Conservation (phyloP, 305 asterid genomes). For the Vinca major region DNA sequence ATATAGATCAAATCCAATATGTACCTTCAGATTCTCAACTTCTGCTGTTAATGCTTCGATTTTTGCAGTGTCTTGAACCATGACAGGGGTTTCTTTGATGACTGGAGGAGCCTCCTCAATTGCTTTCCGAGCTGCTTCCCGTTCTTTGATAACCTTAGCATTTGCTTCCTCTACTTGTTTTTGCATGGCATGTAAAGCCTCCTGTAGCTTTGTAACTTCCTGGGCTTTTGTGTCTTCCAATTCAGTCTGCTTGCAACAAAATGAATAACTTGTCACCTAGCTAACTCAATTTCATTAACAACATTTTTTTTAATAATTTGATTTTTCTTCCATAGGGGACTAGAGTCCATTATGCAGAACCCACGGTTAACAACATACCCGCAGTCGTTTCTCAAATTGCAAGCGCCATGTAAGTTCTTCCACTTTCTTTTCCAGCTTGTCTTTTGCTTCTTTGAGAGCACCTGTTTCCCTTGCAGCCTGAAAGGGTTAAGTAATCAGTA, state of each 20-base stretch:
- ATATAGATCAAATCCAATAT: slow-evolving; percentile 13
- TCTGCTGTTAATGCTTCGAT: slow-evolving; percentile 74
- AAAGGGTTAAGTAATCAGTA: slow-evolving; percentile 3
- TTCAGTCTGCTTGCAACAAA: slow-evolving; percentile 53
- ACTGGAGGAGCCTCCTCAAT: slow-evolving; percentile 97
- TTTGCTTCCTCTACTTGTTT: slow-evolving; percentile 86
- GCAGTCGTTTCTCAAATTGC: slow-evolving; percentile 88
- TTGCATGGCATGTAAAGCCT: slow-evolving; percentile 64
- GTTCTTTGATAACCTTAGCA: slow-evolving; percentile 66
- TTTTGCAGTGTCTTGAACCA: slow-evolving; percentile 82
- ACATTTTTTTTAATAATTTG: neutral
- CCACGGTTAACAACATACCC: slow-evolving; percentile 39
- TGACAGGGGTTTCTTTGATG: slow-evolving; percentile 89
- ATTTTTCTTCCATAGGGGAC: neutral
- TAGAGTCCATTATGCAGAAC: slow-evolving; percentile 5
- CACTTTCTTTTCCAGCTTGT: slow-evolving; percentile 97
- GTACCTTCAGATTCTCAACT: slow-evolving; percentile 74
- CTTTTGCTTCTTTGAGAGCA: slow-evolving; percentile 97
- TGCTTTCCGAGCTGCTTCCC: slow-evolving; percentile 84
- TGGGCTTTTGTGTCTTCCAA: slow-evolving; percentile 89
- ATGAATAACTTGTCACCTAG: slow-evolving; percentile 16
- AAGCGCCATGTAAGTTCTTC: slow-evolving; percentile 99
- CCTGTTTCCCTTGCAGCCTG: slow-evolving; percentile 98
- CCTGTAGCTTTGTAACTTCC: slow-evolving; percentile 79
- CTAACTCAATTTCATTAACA: neutral